Evolutionary conservation across 805 yeast species (phyloP), one percentile per base, ranked within the genome.

Genomic region (Saccharomycopsis lassenensis): DNA sequence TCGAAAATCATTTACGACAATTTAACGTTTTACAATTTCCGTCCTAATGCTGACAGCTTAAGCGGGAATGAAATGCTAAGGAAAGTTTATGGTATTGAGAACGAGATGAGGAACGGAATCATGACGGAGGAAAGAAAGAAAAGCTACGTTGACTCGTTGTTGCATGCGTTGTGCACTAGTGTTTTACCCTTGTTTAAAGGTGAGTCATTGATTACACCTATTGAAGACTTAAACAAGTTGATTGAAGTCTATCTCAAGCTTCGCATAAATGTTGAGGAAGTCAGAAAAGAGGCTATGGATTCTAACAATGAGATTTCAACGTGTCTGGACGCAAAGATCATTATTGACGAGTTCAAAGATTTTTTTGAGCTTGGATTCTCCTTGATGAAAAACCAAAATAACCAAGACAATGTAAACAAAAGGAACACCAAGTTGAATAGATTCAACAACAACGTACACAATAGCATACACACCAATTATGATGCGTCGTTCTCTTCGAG

Each of bases 191-290:
- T 61, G 7, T 61, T 61, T 40, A 48, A 52, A 39, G 56, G 61
- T 16, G 63, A 57, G 27, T 35, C 49, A 12, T 35, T 61, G 10
- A 49, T 52, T 22, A 52, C 55, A 0, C 58, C 64, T 3, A 48
- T 61, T 5, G 66, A 61, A 30, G 64, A 61, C 42, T 47, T 59
- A 33, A 61, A 57, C 41, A 57, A 53, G 29, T 40, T 61, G 22
- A 56, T 58, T 1, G 52, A 53, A 16, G 35, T 59, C 7, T 58
- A 58, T 41, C 36, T 57, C n/a, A 46, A 50, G 17, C 41, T 59
- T 6, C 43, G 58, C 21, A 36, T 40, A 7, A 34, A 28, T 16
- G 27, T 14, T 17, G 10, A 16, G n/a, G 38, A 32, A 2, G 27
- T 35, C 8, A 19, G 28, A 22, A 31, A 28, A 8, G 37, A 25